Evolutionary conservation across 2,329 filamentous ascomycete genomes (phyloP), one percentile per base, ranked within the genome.

Genomic region (Venturia oleaginea): DNA sequence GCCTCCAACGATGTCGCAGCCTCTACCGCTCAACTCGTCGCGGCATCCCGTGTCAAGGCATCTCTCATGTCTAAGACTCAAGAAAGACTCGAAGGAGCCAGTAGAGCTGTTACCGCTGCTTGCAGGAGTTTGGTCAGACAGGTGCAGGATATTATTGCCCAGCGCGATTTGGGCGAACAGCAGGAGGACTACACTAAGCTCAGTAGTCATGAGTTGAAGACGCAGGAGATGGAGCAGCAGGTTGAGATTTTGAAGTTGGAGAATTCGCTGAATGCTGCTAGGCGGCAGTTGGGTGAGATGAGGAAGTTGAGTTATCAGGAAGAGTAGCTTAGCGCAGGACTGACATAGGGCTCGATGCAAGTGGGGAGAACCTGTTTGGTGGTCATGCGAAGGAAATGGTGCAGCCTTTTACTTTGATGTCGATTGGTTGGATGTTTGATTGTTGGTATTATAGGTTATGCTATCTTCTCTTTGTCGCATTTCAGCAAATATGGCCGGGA

Each of bases 181-280:
- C 81, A 84, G 61, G 86, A 95, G 27, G 94, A 99, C 76, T 99
- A 97, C 77, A 82, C 84, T 54, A 90, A 92, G 79, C 80, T 99
- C 59, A 92, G 90, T 67, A 86, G 89, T 38, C 93, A 97, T 77
- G 94, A 99, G 79, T 97, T 99, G 82, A 99, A 99, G 83, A 92
- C 97, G 62, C 85, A 89, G 71, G 92, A 99, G 80, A 99, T 99
- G 94, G 94, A 99, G 80, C 94, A 99, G 75, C 94, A 99, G 90
- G 94, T 99, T 73, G 92, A 99, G 78, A 99, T 99, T 69, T 81
- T 97, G 64, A 92, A 97, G 77, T 83, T 99, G 68, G 92, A 97
- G 78, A 99, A 97, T 72, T 79, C 85, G 34, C 83, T 99, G 46
- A 83, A 87, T 10, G 81, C 89, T 38, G 94, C 94, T 51, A 83